Base-by-base conservation (phyloP, 305 asterid genomes). In the Solanum hybrid region DNA sequence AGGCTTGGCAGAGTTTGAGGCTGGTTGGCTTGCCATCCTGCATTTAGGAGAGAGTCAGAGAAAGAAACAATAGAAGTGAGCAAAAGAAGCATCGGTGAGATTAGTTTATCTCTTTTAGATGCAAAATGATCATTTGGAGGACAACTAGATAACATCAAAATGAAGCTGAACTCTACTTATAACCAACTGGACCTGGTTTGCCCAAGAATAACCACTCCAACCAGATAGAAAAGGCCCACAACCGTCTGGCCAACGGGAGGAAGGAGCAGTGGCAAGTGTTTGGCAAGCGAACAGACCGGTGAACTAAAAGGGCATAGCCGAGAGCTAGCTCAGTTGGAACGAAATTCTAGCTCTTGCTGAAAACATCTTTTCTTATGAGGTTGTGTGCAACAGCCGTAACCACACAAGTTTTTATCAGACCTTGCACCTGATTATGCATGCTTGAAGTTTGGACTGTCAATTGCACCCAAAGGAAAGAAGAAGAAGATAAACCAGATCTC, bases 1-100 rank as follows among this genome's bases (percentile, higher is more conserved):
- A 64, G 92, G 93, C 88, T 90, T 92, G 31, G 89, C 85, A 31
- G 89, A 85, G 66, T 91, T 89, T 4, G 38, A 17, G 73, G 93
- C 90, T 78, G 94, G 94, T 79, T 92, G 94, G 90, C 91, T 91
- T 79, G 94, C 94, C 94, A 92, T 92, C 93, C 92, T 92, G 90
- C 87, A 72, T 88, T 26, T 9, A 75, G 56, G 78, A 37, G 36
- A 69, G 45, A 14, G 17, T 81, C 10, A 82, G 6, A 60, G 71
- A 71, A 27, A 17, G 40, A 29, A 84, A 82, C 5, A 45, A 29
- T 84, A 29, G 6, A 42, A 31, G 1, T 19, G 10, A 29, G 40
- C 73, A 84, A 45, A 45, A 84, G 11, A 19, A 6, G 40, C 29
- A 51, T 35, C 40, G 2, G 29, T 6, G 8, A 81, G n/a, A 79